Conservation (phyloP, 192 early-diverging fungal species). For the Anaeromyces robustus region DNA sequence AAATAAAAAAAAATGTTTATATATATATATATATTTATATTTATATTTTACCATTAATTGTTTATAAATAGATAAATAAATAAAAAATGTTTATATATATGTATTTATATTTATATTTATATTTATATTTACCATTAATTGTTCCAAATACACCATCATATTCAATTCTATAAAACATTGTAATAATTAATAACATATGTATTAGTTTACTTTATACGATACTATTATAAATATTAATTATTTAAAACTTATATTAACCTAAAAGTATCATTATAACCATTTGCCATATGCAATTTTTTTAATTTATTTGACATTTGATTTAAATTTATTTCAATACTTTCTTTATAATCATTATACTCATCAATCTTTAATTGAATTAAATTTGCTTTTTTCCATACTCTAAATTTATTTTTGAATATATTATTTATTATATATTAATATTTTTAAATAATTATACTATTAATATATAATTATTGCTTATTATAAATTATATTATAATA, state of each 20-base stretch:
- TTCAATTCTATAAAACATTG: background rate
- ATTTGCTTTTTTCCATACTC: background rate
- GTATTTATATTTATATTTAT: no score
- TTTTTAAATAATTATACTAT: no score
- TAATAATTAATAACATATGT: no score
- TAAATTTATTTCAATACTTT: background rate
- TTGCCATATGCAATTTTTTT: background rate
- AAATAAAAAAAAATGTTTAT: no score
- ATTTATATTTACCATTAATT: background rate
- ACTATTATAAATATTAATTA: no score
- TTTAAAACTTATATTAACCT: background rate
- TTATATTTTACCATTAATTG: background rate
- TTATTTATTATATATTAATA: no score
- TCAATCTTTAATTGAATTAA: background rate
- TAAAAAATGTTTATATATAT: no score
- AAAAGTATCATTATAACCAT: background rate
- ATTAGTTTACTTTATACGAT: no score
- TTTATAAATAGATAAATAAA: background rate
- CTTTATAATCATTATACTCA: background rate
- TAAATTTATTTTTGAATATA: background rate
- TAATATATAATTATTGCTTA: no score
- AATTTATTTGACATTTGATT: background rate
- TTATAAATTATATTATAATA: background rate
- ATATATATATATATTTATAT: no score
- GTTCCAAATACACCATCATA: background rate